Conservation (phyloP, 495 filamentous ascomycete genomes). For the Podospora anserina region DNA sequence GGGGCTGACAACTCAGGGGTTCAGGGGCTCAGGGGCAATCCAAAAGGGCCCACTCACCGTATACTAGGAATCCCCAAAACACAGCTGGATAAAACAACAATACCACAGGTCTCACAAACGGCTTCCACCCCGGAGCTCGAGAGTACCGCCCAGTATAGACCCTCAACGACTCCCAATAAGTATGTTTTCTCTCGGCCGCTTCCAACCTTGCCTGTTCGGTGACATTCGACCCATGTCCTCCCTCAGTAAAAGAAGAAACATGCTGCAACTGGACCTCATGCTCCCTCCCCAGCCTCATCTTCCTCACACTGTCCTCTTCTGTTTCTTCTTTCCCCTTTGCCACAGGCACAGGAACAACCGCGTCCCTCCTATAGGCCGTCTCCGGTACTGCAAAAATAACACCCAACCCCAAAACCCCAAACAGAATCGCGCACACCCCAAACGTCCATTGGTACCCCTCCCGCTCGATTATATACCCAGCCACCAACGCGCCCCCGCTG, state of each 20-base stretch:
- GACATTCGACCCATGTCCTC: slow-evolving; percentile 29
- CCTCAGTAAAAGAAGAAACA: slow-evolving; percentile 28
- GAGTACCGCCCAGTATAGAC: slow-evolving; percentile 42
- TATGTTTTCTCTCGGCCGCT: slow-evolving; percentile 30
- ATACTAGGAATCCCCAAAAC: slow-evolving; percentile 52
- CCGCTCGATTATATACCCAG: slow-evolving; percentile 52
- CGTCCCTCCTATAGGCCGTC: slow-evolving; percentile 47
- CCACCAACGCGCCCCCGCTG: slow-evolving; percentile 50
- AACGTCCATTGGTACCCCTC: slow-evolving; percentile 56
- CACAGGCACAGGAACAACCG: slow-evolving; percentile 24
- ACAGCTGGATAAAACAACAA: slow-evolving; percentile 55
- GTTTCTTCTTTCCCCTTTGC: slow-evolving; percentile 25
- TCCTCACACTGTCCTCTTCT: slow-evolving; percentile 14
- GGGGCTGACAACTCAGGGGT: not conserved
- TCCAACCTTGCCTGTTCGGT: slow-evolving; percentile 1
- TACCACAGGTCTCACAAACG: slow-evolving; percentile 48
- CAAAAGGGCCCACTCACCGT: slow-evolving; percentile 31
- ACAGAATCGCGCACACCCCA: slow-evolving; percentile 53
- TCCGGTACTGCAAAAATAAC: slow-evolving; percentile 53
- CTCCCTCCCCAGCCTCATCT: slow-evolving; percentile 23
- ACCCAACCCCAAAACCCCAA: slow-evolving; percentile 45
- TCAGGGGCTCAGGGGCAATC: not conserved
- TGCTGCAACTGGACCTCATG: slow-evolving; percentile 18
- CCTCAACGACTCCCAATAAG: slow-evolving; percentile 33
- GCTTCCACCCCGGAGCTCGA: slow-evolving; percentile 47